Percentiles rank a stretch among this genome's conserved stretches.
Conservation (phyloP, 371 early-diverging fungal genomes). For the Circinella umbellata region DNA sequence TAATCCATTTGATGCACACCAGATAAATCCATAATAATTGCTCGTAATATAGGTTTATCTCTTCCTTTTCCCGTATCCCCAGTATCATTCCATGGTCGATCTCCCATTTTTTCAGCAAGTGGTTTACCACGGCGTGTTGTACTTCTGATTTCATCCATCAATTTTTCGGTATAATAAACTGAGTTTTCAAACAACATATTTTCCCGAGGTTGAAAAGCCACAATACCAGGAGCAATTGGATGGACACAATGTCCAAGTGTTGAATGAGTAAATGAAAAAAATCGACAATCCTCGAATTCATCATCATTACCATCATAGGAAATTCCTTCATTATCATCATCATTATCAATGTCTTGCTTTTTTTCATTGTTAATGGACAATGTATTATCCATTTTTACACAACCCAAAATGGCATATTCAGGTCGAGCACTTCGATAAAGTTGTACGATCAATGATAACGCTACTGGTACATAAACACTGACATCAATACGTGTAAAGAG, state of each 20-base stretch:
- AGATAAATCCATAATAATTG: conserved; percentile 80
- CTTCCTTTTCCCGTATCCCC: conserved; percentile 18
- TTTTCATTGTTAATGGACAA: background rate
- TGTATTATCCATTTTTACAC: conserved; percentile 22
- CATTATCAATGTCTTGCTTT: background rate
- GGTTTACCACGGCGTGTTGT: conserved; percentile 38
- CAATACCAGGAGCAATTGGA: conserved; percentile 58
- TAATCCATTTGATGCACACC: conserved; percentile 82
- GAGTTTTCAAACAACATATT: conserved; percentile 78
- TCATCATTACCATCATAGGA: background rate
- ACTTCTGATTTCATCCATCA: conserved; percentile 40
- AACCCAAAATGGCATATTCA: conserved; percentile 41
- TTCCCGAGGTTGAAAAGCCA: conserved; percentile 71
- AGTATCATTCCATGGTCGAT: conserved; percentile 57
- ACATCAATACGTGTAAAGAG: conserved; percentile 70
- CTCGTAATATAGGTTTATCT: conserved; percentile 65
- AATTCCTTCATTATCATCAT: background rate
- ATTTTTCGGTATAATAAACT: conserved; percentile 52
- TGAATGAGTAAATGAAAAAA: conserved; percentile 33
- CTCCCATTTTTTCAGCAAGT: conserved; percentile 37
- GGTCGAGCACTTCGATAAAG: conserved; percentile 73
- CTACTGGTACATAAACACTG: conserved; percentile 72
- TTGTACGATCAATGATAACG: conserved; percentile 65
- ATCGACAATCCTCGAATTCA: background rate
- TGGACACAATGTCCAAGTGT: conserved; percentile 36